phyloP scores from a whole-genome alignment of 176 grass and related monocot species.

The Zizania latifolia region DNA sequence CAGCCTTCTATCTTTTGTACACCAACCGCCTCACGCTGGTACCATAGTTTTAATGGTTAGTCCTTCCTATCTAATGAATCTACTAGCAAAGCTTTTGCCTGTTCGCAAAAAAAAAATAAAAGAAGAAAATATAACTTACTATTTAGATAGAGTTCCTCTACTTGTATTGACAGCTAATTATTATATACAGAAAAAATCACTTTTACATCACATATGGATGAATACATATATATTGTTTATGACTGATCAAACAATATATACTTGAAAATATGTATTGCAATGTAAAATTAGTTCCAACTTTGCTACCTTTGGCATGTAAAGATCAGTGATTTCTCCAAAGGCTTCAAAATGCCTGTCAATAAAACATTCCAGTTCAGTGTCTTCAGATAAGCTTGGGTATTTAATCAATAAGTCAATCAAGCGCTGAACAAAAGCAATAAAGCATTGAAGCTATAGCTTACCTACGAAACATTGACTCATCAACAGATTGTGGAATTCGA shows the following conservation, averaged over 20 bases:
- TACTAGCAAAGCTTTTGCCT: not conserved
- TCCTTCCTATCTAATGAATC: slow-evolving; percentile 30
- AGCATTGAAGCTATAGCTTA: slow-evolving; percentile 27
- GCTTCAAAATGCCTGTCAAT: slow-evolving; percentile 84
- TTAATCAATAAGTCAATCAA: slow-evolving; percentile 2
- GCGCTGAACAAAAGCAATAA: slow-evolving; percentile 3
- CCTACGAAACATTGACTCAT: slow-evolving; percentile 84
- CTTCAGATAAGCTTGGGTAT: not conserved
- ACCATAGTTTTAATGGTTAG: too few species aligned
- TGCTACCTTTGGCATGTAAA: slow-evolving; percentile 91
- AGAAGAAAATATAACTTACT: not conserved
- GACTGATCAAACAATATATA: not conserved
- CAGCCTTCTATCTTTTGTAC: too few species aligned
- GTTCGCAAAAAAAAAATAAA: too few species aligned
- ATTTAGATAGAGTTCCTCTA: not conserved
- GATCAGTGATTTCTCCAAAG: slow-evolving; percentile 84
- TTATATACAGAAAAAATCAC: not conserved
- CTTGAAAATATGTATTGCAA: not conserved
- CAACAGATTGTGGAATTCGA: slow-evolving; percentile 73
- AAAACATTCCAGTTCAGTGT: not conserved
- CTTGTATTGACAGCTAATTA: not conserved
- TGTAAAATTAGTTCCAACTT: not conserved
- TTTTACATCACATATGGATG: too few species aligned
- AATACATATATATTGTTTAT: not conserved
- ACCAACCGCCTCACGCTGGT: too few species aligned